A percentile compares a stretch with the other conserved stretches of the same genome.
These are phyloP conservation scores for Iris macrosiphon DNA, from an alignment of 106 monocot genomes.

Conservation along the genomic window DNA sequence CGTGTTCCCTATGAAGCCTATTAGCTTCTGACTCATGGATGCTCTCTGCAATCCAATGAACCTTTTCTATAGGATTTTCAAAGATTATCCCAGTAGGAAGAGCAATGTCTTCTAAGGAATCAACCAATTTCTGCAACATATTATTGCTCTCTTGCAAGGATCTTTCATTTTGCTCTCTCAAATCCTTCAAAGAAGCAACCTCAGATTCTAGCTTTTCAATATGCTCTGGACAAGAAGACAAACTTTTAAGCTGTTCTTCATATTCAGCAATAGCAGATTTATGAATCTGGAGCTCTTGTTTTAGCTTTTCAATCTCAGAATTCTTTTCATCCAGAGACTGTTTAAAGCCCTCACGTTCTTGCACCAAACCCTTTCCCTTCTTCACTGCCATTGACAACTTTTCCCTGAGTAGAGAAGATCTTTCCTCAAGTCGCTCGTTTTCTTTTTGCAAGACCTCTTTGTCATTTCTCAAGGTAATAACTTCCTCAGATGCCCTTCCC, in stretches of 20 bases:
- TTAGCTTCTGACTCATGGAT: constrained; percentile 33
- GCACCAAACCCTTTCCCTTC: constrained; percentile 92
- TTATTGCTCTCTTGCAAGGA: constrained; percentile 39
- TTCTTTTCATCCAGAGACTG: constrained; percentile 62
- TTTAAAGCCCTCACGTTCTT: constrained; percentile 82
- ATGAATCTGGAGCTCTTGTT: constrained; percentile 40
- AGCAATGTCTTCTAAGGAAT: constrained; percentile 36
- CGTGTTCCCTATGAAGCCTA: constrained; percentile 28
- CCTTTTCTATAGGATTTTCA: constrained; percentile 53
- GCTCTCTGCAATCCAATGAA: constrained; percentile 36
- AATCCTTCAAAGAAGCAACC: constrained; percentile 38
- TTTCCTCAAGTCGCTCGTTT: constrained; percentile 68
- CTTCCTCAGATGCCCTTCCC: constrained; percentile 25
- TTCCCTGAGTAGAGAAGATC: constrained; percentile 58
- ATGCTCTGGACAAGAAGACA: constrained; percentile 36
- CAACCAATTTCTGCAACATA: constrained; percentile 33
- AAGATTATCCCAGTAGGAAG: constrained; percentile 34
- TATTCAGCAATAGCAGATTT: constrained; percentile 42
- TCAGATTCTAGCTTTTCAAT: constrained; percentile 49
- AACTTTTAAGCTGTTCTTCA: constrained; percentile 37
- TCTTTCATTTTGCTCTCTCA: constrained; percentile 34
- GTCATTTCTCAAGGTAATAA: constrained; percentile 49
- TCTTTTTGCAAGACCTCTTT: constrained; percentile 55
- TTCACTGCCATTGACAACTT: constrained; percentile 90
- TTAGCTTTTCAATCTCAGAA: constrained; percentile 69